Conservation (phyloP, 2,329 filamentous ascomycete species). For the Pseudogymnoascus sp. region DNA sequence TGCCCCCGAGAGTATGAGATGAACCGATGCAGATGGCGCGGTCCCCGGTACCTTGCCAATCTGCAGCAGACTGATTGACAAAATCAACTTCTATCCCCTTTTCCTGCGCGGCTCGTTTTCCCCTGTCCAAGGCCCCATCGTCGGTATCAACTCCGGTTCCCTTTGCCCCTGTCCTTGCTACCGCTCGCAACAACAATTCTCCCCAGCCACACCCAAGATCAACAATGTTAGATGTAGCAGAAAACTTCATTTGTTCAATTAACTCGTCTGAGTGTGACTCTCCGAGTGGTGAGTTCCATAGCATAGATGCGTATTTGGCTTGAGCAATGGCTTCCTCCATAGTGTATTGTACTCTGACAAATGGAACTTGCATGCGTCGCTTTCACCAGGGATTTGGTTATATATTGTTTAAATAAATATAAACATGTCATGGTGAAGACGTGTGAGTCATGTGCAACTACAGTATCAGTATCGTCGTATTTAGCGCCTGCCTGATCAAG, state of each 20-base stretch:
- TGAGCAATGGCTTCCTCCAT: neutral
- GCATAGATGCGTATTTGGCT: neutral
- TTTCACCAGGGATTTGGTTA: neutral
- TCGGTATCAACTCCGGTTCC: neutral
- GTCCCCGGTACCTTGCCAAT: neutral
- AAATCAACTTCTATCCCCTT: neutral
- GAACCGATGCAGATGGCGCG: constrained; percentile 1
- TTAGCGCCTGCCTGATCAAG: neutral
- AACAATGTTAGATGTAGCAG: neutral
- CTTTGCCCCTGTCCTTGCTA: neutral
- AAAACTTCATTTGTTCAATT: neutral
- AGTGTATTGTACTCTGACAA: neutral
- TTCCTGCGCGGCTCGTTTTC: neutral
- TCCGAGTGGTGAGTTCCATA: constrained; percentile 2
- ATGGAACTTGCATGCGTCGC: neutral
- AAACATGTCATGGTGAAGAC: neutral
- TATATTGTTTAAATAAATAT: neutral
- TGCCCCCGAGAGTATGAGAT: neutral
- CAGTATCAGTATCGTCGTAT: neutral
- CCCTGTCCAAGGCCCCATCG: neutral
- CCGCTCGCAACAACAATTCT: neutral
- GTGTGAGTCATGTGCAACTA: neutral
- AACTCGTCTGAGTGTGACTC: neutral
- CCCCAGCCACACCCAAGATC: neutral
- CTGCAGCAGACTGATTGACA: neutral